Evolutionary conservation across 169 alveolate species (phyloP).

Genomic region (Plasmodium inui): DNA sequence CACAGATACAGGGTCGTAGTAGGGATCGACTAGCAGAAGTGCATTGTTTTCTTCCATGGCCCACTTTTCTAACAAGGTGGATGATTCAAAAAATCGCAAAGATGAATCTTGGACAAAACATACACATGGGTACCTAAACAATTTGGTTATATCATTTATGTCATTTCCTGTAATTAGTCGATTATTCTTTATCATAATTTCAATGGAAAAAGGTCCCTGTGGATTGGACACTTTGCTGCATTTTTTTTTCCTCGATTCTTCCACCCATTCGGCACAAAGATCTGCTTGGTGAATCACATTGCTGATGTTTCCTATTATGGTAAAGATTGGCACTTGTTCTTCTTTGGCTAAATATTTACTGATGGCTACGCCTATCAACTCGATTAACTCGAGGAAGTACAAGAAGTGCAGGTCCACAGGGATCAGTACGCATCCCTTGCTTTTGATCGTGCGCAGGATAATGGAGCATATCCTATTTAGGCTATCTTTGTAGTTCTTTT

Average conservation of each 20-base stretch:
- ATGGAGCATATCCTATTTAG: constrained; percentile 64
- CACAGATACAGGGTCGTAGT: constrained; percentile 46
- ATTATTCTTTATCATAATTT: constrained; percentile 65
- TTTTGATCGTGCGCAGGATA: constrained; percentile 49
- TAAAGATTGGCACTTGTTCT: constrained; percentile 55
- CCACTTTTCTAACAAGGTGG: constrained; percentile 61
- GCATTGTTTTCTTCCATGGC: constrained; percentile 46
- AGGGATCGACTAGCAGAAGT: constrained; percentile 37
- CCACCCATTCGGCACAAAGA: constrained; percentile 74
- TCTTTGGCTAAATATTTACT: constrained; percentile 64
- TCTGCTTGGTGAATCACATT: constrained; percentile 65
- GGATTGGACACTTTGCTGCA: constrained; percentile 51
- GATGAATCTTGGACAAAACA: constrained; percentile 70
- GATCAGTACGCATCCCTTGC: constrained; percentile 66
- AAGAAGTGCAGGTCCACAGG: constrained; percentile 50
- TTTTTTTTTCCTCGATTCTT: constrained; percentile 67
- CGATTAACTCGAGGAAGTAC: constrained; percentile 58
- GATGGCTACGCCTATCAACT: constrained; percentile 58
- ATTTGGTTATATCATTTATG: constrained; percentile 30
- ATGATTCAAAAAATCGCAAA: constrained; percentile 60
- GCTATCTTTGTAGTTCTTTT: constrained; percentile 43
- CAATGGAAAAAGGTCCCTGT: constrained; percentile 68
- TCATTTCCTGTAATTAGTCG: constrained; percentile 54
- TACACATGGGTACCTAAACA: constrained; percentile 73
- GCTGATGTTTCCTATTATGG: constrained; percentile 18